Percentiles rank a stretch among this genome's conserved stretches.
These are phyloP conservation scores for Brachypodium distachyon DNA, from an alignment of 202 grass and related monocot genomes.

Conservation along the genomic window DNA sequence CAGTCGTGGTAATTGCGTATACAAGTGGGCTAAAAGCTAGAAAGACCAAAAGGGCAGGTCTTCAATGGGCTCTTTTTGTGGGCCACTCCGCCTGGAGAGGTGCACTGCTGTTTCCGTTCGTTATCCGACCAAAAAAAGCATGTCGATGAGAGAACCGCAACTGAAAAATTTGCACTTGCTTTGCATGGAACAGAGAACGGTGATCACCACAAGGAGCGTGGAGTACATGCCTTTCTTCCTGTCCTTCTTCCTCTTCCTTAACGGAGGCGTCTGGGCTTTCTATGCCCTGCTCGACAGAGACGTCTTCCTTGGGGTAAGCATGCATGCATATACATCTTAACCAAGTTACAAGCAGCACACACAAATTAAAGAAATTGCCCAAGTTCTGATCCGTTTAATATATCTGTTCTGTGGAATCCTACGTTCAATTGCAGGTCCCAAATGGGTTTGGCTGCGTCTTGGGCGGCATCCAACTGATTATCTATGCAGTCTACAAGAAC, in stretches of 20 bases:
- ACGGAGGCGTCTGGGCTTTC: slow-evolving; percentile 47
- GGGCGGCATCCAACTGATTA: slow-evolving; percentile 47
- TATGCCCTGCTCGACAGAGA: slow-evolving; percentile 53
- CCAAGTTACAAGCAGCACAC: no score
- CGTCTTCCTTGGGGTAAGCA: slow-evolving; percentile 48
- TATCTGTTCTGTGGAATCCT: not conserved
- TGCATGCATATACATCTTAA: no score
- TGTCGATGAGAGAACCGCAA: no score
- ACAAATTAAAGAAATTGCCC: no score
- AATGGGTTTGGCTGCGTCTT: slow-evolving; percentile 63
- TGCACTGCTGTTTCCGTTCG: no score
- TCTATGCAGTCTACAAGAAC: slow-evolving; percentile 51
- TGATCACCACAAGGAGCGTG: slow-evolving; percentile 45
- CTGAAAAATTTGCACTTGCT: no score
- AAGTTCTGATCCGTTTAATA: no score
- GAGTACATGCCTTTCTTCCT: slow-evolving; percentile 66
- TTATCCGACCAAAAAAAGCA: no score
- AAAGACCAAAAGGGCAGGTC: no score
- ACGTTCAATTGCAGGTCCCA: slow-evolving; percentile 41
- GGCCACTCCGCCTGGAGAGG: no score
- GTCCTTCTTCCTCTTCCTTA: slow-evolving; percentile 60
- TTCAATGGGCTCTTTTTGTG: no score
- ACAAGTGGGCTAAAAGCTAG: not conserved
- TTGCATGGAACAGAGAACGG: slow-evolving; percentile 32
- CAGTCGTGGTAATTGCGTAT: no score